Evolutionary conservation across 2,329 filamentous ascomycete genomes (phyloP), one percentile per base, ranked within the genome.

Genomic region (Trichoderma asperellum): DNA sequence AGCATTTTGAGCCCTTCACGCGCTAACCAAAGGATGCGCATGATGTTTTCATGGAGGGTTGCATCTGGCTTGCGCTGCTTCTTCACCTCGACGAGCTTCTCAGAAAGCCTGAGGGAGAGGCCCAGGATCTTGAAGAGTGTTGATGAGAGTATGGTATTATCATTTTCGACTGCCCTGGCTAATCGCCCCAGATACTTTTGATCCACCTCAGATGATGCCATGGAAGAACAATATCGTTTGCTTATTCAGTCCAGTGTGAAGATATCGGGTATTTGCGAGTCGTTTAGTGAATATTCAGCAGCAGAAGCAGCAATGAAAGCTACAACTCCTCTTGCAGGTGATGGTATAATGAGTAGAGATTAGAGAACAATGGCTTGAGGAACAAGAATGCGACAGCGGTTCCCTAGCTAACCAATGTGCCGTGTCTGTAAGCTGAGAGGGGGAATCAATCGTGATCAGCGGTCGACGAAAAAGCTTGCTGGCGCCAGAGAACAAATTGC

Each of bases 151-250:
- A 94, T 85, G 4, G 92, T 90, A 76, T 95, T 96, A 74, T 92
- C 90, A 70, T 87, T 83, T 77, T 91, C 89, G 74, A 93, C 94
- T 71, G 89, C 87, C 81, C 90, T 92, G 78, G 96, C 95, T 78
- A 97, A 90, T 77, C 89, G 91, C 82, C 93, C 94, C 76, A 99
- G 87, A 81, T 96, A 97, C 83, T 98, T 99, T 83, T 97, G 94
- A 80, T 99, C 96, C 72, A 98, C 93, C 82, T 97, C 93, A 71
- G 94, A 96, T 78, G 94, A 96, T 82, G 96, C 96, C 96, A 98
- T 99, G 72, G n/a, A 11, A 53, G 29, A 29, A 18, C 5, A 21
- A n/a, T 34, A 7, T 29, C 8, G 4, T 6, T 24, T 24, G 18
- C 29, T 29, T 32, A 18, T 34, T 16, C 29, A 16, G 14, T n/a